Base-by-base conservation (phyloP, 2,329 filamentous ascomycete species). In the Aureobasidium sp. region DNA sequence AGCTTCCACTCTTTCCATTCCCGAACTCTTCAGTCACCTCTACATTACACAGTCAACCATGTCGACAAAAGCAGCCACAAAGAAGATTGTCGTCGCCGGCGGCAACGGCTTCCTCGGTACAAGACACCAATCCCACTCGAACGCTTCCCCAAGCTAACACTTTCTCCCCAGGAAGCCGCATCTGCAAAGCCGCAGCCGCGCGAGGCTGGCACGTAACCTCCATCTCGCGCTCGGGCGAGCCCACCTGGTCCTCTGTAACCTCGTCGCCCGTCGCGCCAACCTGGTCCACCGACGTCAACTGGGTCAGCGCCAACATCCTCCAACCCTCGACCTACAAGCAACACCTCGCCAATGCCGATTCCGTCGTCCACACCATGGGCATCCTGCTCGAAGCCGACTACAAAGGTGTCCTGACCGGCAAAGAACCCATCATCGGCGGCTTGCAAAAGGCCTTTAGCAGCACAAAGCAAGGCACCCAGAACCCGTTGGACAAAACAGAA, bases 341-440 rank as follows among this genome's bases (percentile, higher is more conserved):
- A 0, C 83, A 93, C 50, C 83, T 99, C 63, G 82, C 84, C 66
- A 84, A 83, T 60, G 89, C 91, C 63, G 84, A 90, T 72, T 92
- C 86, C 60, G 92, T 97, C 27, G 87, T 99, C 49, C 94, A 99
- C 79, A 90, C 83, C 69, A 92, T 97, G 87, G 94, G 94, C 10
- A 96, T 99, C 68, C 81, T 99, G 19, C 83, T 99, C 10, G 94
- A 99, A 78, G 91, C 92, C 53, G 94, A 99, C 78, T 99, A 99
- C 83, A 99, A 99, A 76, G 89, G 88, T 66, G 87, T 96, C 17
- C 72, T 99, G 27, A 87, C 85, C 21, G 94, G 94, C 54, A 85
- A 83, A 62, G 92, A 96, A 69, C 90, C 89, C 0, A 85, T 90
- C n/a, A 75, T 95, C 57, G 75, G 84, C 7, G 93, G 90, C 1